These are phyloP conservation scores for Ambrosiella beaveri DNA, from an alignment of 2,329 filamentous ascomycete genomes.

Conservation along the genomic window DNA sequence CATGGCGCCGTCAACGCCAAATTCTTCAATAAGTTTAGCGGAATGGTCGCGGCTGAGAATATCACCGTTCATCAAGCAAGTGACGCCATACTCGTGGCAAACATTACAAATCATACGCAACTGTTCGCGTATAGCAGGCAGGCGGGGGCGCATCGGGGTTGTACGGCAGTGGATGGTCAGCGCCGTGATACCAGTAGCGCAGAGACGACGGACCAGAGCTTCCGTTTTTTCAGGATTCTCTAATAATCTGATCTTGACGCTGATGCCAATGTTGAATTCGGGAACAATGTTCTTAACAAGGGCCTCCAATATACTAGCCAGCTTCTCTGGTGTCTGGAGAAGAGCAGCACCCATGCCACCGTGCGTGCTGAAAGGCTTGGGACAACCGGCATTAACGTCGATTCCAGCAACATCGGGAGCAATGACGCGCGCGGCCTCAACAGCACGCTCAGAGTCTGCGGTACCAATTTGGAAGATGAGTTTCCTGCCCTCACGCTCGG, in stretches of 20 bases:
- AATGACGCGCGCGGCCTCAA: slow-evolving; percentile 67
- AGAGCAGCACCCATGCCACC: slow-evolving; percentile 94
- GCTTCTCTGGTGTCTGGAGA: slow-evolving; percentile 64
- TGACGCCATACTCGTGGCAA: slow-evolving; percentile 71
- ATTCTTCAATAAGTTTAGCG: slow-evolving; percentile 53
- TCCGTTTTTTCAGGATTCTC: slow-evolving; percentile 61
- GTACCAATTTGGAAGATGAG: slow-evolving; percentile 91
- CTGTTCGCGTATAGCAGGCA: slow-evolving; percentile 72
- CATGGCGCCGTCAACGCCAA: slow-evolving; percentile 86
- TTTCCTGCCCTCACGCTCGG: slow-evolving; percentile 52
- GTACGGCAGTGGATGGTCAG: slow-evolving; percentile 92
- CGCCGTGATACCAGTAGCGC: slow-evolving; percentile 76
- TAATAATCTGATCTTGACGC: slow-evolving; percentile 87
- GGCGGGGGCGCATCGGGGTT: slow-evolving; percentile 82
- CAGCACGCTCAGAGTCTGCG: slow-evolving; percentile 62
- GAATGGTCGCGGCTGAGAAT: slow-evolving; percentile 61
- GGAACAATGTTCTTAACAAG: slow-evolving; percentile 63
- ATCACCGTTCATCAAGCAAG: slow-evolving; percentile 92
- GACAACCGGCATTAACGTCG: slow-evolving; percentile 95
- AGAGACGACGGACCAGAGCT: slow-evolving; percentile 57
- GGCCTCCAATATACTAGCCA: slow-evolving; percentile 67
- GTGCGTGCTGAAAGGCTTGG: slow-evolving; percentile 85
- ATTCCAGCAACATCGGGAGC: slow-evolving; percentile 82
- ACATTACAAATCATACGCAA: slow-evolving; percentile 66
- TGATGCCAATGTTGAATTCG: slow-evolving; percentile 77